Evolutionary conservation across 495 filamentous ascomycete genomes (phyloP), one percentile per base, ranked within the genome.

Genomic region (Aspergillus sclerotioniger): DNA sequence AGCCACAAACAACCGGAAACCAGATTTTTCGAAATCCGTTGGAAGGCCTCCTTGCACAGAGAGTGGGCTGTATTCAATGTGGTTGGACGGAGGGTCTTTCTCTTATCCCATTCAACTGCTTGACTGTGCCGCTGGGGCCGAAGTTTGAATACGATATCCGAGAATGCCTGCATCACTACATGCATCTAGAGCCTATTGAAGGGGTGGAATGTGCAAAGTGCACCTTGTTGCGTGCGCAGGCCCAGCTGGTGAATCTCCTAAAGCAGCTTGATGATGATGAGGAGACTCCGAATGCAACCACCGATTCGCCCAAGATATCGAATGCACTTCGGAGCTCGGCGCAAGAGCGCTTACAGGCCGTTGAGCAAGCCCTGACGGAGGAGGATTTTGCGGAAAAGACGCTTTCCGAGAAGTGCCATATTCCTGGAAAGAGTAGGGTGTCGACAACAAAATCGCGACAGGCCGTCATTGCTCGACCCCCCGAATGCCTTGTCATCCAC

Each of bases 141-240:
- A 75, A 75, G 15, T 71, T 61, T 39, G 69, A 77, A 51, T 87
- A 88, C 60, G 81, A 88, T 60, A 66, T 99, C 0, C 80, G 82
- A 50, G 87, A 92, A 44, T 90, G 90, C 62, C 75, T 99, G 32
- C 87, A 91, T 65, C 84, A 90, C 50, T 96, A 91, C 67, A 95
- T 92, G 53, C 80, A 84, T 15, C 75, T 98, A 21, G 95, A 98
- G 64, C 71, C 79, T 1, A 96, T 98, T 62, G 83, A 87, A 62
- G 90, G 89, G 0, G 92, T 98, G 15, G 88, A 97, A 62, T 99
- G 95, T 69, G 80, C 85, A 37, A 96, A 92, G 57, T 99, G 95
- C 73, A 94, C 94, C 0, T 78, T 98, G 7, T 64, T 93, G 49
- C 76, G 74, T 15, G 71, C 71, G 8, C 72, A 79, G 52, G 61